A percentile compares a stretch with the other conserved stretches of the same genome.
Conservation (phyloP, 129 eudicot genomes). For the Flaveria linearis region DNA sequence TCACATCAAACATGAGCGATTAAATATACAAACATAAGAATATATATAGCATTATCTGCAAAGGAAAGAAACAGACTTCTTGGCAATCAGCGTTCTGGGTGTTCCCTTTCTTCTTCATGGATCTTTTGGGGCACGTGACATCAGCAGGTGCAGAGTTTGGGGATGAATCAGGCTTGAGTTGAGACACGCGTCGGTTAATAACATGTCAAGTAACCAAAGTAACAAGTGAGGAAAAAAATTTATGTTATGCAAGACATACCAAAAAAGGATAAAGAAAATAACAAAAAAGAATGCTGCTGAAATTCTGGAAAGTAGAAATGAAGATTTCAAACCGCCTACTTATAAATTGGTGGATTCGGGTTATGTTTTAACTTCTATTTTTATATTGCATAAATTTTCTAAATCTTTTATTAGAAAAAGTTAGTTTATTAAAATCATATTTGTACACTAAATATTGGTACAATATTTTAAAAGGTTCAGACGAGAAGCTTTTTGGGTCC, state of each 20-base stretch:
- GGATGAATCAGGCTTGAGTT: constrained; percentile 30
- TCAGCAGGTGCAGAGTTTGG: constrained; percentile 14
- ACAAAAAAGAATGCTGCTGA: neutral
- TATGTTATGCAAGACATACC: neutral
- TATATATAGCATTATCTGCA: constrained; percentile 19
- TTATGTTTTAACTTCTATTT: neutral
- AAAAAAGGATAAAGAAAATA: neutral
- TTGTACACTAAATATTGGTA: neutral
- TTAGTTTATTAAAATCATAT: neutral
- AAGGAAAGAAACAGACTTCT: constrained; percentile 41
- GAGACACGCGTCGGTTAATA: constrained; percentile 19
- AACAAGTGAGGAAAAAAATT: neutral
- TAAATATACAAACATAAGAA: neutral
- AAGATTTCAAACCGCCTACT: neutral
- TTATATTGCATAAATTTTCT: neutral
- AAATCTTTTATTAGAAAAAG: neutral
- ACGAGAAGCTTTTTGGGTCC: neutral
- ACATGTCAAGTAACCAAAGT: constrained; percentile 23
- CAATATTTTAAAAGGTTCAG: neutral
- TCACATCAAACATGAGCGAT: neutral
- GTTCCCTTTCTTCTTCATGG: constrained; percentile 33
- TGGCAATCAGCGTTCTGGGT: neutral
- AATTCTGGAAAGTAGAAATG: neutral
- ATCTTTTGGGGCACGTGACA: constrained; percentile 20
- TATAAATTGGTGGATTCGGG: neutral